These are phyloP conservation scores for Hypoxylon sp. DNA, from an alignment of 2,329 filamentous ascomycete genomes.

Conservation along the genomic window DNA sequence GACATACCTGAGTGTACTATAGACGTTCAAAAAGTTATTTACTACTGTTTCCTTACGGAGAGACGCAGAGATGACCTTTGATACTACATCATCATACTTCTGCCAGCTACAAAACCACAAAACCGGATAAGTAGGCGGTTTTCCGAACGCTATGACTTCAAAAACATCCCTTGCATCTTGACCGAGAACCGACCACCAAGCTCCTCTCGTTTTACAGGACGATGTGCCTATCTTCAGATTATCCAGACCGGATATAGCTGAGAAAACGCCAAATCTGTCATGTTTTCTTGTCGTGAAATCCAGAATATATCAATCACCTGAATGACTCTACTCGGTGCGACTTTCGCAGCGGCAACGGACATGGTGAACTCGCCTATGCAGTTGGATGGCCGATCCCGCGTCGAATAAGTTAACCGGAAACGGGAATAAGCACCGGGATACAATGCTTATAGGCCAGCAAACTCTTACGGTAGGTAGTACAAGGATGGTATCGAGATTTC, in stretches of 20 bases:
- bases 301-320: conserved; percentile 10
- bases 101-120: not conserved
- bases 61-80: not conserved
- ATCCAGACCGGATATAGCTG: not conserved
- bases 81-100: not conserved
- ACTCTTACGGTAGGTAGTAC: not conserved
- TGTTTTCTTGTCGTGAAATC: not conserved
- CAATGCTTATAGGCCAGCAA: not conserved
- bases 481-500: conserved; percentile 19
- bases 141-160: conserved; percentile 9
- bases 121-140: conserved; percentile 9
- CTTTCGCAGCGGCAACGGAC: conserved; percentile 47
- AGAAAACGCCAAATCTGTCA: conserved; percentile 5
- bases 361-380: conserved; percentile 29
- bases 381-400: conserved; percentile 42
- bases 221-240: conserved; percentile 21
- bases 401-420: conserved; percentile 31
- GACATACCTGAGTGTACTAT: not conserved
- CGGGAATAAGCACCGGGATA: conserved; percentile 35
- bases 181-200: conserved; percentile 4
- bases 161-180: conserved; percentile 6
- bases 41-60: not conserved
- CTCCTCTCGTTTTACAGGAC: conserved; percentile 46
- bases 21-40: not conserved
- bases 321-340: conserved; percentile 35